Base-by-base conservation (phyloP, 208 protist genomes). In the Naegleria lovaniensis region DNA sequence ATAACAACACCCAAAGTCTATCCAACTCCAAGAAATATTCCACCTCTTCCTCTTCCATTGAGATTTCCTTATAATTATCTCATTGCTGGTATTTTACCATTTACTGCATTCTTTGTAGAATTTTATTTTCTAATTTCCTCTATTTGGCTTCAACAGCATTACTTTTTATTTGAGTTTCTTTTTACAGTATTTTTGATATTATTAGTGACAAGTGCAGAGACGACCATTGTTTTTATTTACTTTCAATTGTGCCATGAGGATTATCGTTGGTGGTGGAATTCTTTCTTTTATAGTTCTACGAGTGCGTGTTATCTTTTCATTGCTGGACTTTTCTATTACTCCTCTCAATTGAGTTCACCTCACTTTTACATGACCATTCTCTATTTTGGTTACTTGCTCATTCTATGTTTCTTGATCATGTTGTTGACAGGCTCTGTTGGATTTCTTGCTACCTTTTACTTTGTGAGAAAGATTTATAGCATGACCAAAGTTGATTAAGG, bases 181-280 rank as follows among this genome's bases (percentile, higher is more conserved):
- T 41, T 84, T 40, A 41, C 38, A 41, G 76, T 41, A 40, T 84
- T 38, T 84, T 38, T 91, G 33, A 91, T 84, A n/a, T 38, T 40
- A 41, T 11, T 40, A 40, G 76, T 41, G 76, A 38, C 76, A 84
- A 75, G 94, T 41, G 96, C 95, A 0, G 97, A 99, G 85, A 97
- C 99, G 87, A 98, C 98, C 38, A 96, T 99, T 75, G 97, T 99
- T 25, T 97, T 99, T 92, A 94, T 97, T 86, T 99, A 99, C 94
- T 99, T 99, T 94, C 95, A 99, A 55, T 95, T 99, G 7, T 99
- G 97, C 92, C 94, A 96, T 88, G 98, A 98, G 94, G 97, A 99
- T 92, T 99, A 99, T 93, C 95, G 96, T 83, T 99, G 98, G 98
- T 99, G 98, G 98, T 99, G 98, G 98, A 93, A 94, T 84, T 95